A percentile compares a stretch with the other conserved stretches of the same genome.
Evolutionary conservation across 495 filamentous ascomycete species (phyloP).

Genomic region (Pseudomonodictys pantanalensis): DNA sequence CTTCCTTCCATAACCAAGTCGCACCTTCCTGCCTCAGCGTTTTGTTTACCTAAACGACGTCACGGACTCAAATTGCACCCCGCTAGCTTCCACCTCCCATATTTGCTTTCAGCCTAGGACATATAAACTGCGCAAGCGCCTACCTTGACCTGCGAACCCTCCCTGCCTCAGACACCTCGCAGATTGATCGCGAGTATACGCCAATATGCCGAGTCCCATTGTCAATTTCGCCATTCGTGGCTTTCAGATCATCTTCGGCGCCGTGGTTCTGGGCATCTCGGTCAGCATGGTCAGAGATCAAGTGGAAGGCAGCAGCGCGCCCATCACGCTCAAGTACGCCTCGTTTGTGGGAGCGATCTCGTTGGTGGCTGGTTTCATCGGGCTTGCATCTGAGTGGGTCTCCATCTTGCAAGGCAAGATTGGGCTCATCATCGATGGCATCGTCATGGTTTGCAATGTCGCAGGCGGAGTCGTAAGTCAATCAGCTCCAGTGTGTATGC

Average conservation of each 20-base stretch:
- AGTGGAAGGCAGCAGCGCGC: neutral
- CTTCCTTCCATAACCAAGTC: too few species aligned
- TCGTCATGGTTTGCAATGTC: slow-evolving; percentile 30
- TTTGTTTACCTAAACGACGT: too few species aligned
- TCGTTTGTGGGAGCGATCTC: slow-evolving; percentile 10
- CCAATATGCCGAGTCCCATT: neutral
- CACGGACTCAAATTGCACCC: too few species aligned
- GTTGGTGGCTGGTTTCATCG: slow-evolving; percentile 5
- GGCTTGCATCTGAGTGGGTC: slow-evolving; percentile 9
- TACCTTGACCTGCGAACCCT: too few species aligned
- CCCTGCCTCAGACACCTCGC: neutral
- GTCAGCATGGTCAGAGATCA: neutral
- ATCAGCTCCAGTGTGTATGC: neutral
- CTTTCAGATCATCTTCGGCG: neutral
- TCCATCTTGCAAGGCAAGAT: slow-evolving; percentile 6
- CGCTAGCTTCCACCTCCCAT: too few species aligned
- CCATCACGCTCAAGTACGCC: neutral
- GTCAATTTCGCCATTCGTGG: slow-evolving; percentile 18
- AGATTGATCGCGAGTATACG: neutral
- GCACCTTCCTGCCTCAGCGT: too few species aligned
- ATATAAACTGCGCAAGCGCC: too few species aligned
- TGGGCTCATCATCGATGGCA: slow-evolving; percentile 2
- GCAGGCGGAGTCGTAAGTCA: slow-evolving; percentile 55
- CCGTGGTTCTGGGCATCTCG: neutral
- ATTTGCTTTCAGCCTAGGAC: too few species aligned